Conservation (phyloP, 1,284 basidiomycete species). For the Pyrrhoderma noxium region DNA sequence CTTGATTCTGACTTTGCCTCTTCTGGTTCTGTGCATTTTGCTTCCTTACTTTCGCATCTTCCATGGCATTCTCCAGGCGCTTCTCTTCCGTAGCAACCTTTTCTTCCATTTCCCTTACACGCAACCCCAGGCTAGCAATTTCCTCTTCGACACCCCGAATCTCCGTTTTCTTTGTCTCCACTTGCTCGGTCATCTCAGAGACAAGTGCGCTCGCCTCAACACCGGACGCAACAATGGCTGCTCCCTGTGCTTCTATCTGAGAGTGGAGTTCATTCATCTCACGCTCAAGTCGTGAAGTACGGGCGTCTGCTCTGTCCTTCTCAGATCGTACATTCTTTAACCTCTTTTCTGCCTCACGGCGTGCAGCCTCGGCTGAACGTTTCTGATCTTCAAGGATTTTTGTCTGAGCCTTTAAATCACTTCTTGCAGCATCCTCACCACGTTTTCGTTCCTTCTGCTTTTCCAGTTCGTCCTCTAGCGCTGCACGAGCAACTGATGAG, state of each 20-base stretch:
- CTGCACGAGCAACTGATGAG: slow-evolving; percentile 54
- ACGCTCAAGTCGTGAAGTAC: slow-evolving; percentile 58
- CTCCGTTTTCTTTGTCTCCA: slow-evolving; percentile 57
- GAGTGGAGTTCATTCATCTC: slow-evolving; percentile 61
- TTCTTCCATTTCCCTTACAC: slow-evolving; percentile 55
- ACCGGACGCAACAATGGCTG: slow-evolving; percentile 41
- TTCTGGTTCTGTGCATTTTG: slow-evolving; percentile 28
- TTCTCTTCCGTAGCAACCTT: slow-evolving; percentile 47
- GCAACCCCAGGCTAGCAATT: slow-evolving; percentile 43
- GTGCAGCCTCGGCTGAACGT: slow-evolving; percentile 70
- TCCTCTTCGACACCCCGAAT: slow-evolving; percentile 68
- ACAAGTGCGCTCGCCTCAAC: slow-evolving; percentile 39
- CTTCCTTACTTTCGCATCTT: slow-evolving; percentile 40
- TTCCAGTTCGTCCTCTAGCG: slow-evolving; percentile 68
- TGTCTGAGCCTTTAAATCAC: slow-evolving; percentile 74
- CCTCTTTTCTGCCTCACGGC: slow-evolving; percentile 83
- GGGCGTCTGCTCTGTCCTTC: slow-evolving; percentile 57
- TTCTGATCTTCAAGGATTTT: slow-evolving; percentile 85
- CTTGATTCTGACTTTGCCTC: slow-evolving; percentile 19
- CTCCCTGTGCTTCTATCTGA: slow-evolving; percentile 45
- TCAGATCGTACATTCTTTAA: slow-evolving; percentile 62
- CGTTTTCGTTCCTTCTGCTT: slow-evolving; percentile 71
- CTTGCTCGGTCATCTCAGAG: slow-evolving; percentile 37
- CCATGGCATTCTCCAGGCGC: slow-evolving; percentile 41
- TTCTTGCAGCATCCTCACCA: slow-evolving; percentile 72